A percentile compares a stretch with the other conserved stretches of the same genome.
phyloP scores from a whole-genome alignment of 2,329 filamentous ascomycete genomes.

The Botrytis paeoniae region DNA sequence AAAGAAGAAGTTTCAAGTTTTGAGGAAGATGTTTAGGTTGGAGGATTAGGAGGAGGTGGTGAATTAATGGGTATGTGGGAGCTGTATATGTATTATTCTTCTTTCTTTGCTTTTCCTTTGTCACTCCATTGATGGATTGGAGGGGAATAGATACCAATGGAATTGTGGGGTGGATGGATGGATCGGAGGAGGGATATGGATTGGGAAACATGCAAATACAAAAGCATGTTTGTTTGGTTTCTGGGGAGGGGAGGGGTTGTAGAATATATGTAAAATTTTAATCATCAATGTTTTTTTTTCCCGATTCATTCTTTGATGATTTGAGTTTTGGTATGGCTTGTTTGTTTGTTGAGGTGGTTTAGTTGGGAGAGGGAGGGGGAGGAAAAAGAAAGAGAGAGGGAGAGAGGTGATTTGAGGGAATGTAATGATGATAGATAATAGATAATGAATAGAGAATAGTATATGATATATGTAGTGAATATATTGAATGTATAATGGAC shows the following conservation, averaged over 20 bases:
- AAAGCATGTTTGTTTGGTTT: background rate
- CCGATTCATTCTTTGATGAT: background rate
- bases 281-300: background rate
- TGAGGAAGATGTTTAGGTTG: conserved; percentile 64
- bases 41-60: conserved; percentile 44
- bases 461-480: too few relatives aligned
- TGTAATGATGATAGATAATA: too few relatives aligned
- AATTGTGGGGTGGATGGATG: background rate
- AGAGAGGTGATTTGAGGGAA: too few relatives aligned
- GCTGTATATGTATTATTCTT: background rate
- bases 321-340: background rate
- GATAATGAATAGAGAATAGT: too few relatives aligned
- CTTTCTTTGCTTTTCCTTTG: background rate
- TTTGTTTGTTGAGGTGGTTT: background rate
- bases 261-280: background rate
- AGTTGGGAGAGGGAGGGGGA: too few relatives aligned
- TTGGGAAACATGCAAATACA: background rate
- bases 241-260: background rate
- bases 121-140: background rate
- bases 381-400: too few relatives aligned
- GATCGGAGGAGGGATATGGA: background rate
- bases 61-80: background rate
- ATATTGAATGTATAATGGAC: too few relatives aligned
- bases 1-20: conserved; percentile 66
- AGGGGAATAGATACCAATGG: background rate